Conservation (phyloP, 306 rosid species). For the Pyrus communis region DNA sequence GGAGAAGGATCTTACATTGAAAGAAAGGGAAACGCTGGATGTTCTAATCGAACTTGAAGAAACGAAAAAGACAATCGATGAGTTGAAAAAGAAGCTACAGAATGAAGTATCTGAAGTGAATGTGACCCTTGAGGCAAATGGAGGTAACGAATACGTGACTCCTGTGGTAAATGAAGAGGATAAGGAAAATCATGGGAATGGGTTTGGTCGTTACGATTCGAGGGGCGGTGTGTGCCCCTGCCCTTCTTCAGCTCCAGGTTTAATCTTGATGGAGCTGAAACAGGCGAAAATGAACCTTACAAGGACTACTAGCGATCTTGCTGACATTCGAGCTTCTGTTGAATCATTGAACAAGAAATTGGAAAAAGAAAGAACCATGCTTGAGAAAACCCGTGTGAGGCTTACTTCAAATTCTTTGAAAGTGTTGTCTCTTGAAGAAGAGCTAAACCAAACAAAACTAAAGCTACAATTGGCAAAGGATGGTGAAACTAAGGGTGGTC, state of each 20-base stretch:
- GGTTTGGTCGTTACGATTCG: slow-evolving; percentile 4
- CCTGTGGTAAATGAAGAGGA: slow-evolving; percentile 28
- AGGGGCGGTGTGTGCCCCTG: slow-evolving; percentile 18
- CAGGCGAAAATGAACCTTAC: slow-evolving; percentile 77
- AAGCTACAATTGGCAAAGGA: slow-evolving; percentile 59
- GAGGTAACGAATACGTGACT: slow-evolving; percentile 9
- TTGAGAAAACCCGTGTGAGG: slow-evolving; percentile 74
- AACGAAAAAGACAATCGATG: slow-evolving; percentile 35
- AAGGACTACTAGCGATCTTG: slow-evolving; percentile 65
- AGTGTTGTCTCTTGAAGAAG: slow-evolving; percentile 67
- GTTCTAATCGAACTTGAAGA: slow-evolving; percentile 48
- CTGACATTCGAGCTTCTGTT: slow-evolving; percentile 71
- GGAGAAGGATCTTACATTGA: slow-evolving; percentile 42
- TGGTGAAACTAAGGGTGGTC: slow-evolving; percentile 38
- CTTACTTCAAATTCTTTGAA: slow-evolving; percentile 57
- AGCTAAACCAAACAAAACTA: slow-evolving; percentile 58
- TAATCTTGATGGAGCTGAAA: slow-evolving; percentile 67
- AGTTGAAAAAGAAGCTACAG: slow-evolving; percentile 38
- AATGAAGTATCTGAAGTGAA: slow-evolving; percentile 39
- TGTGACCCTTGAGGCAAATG: slow-evolving; percentile 5
- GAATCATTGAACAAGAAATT: slow-evolving; percentile 60
- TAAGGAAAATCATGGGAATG: slow-evolving; percentile 50
- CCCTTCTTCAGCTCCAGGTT: slow-evolving; percentile 46
- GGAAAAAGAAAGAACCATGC: slow-evolving; percentile 64
- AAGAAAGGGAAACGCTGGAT: slow-evolving; percentile 53